Percentiles rank a stretch among this genome's conserved stretches.
Evolutionary conservation across 129 eudicot genomes (phyloP).

Genomic region (Tanacetum coccineum): DNA sequence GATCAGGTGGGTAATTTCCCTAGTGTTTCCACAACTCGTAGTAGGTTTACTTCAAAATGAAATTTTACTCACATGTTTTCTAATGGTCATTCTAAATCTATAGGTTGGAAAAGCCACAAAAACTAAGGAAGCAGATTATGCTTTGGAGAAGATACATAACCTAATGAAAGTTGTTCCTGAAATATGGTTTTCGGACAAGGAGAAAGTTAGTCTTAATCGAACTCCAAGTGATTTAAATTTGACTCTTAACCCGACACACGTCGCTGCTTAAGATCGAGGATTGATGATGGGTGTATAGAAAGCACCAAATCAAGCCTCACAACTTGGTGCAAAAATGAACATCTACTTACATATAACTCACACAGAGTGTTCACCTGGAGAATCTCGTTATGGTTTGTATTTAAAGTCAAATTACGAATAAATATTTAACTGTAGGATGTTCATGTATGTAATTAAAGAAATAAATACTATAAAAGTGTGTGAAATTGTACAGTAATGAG

Average conservation of each 20-base stretch:
- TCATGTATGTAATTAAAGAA: slow-evolving; percentile 1
- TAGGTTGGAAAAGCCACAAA: slow-evolving; percentile 69
- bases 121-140: slow-evolving; percentile 75
- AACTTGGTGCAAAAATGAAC: not conserved
- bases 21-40: too few relatives aligned
- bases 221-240: slow-evolving; percentile 52
- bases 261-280: slow-evolving; percentile 41
- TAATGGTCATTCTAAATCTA: not conserved
- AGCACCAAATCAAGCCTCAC: not conserved
- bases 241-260: slow-evolving; percentile 38
- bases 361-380: not conserved
- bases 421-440: not conserved
- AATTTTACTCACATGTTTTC: not conserved
- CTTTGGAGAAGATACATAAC: slow-evolving; percentile 49
- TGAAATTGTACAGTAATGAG: not conserved
- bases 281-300: slow-evolving; percentile 12
- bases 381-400: slow-evolving; percentile 4
- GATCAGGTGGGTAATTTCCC: too few relatives aligned
- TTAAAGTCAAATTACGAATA: not conserved
- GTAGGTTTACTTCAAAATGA: too few relatives aligned
- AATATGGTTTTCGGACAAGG: slow-evolving; percentile 49
- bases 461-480: slow-evolving; percentile 4
- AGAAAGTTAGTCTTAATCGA: slow-evolving; percentile 21
- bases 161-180: slow-evolving; percentile 67
- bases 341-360: slow-evolving; percentile 13